Conservation (phyloP, 2,329 filamentous ascomycete genomes). For the Domatiomyces globalis region DNA sequence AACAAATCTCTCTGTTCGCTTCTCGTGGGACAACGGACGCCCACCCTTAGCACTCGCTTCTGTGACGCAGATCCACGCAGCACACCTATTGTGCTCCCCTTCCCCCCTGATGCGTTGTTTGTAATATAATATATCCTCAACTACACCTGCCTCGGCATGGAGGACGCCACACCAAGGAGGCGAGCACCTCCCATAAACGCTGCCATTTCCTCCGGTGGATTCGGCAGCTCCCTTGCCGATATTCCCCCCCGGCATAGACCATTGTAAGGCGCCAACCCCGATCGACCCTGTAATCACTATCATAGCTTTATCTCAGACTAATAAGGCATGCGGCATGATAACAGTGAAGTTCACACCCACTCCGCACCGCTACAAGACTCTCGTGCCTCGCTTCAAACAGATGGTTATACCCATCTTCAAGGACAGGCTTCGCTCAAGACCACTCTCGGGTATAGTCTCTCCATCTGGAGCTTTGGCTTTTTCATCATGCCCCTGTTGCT, state of each 20-base stretch:
- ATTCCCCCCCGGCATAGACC: constrained; percentile 10
- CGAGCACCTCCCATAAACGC: constrained; percentile 10
- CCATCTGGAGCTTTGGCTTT: neutral
- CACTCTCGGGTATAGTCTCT: constrained; percentile 14
- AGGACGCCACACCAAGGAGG: constrained; percentile 16
- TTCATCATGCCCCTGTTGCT: constrained; percentile 8
- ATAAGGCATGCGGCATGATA: constrained; percentile 2
- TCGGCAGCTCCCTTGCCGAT: constrained; percentile 5
- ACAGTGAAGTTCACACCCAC: constrained; percentile 15
- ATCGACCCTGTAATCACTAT: constrained; percentile 4
- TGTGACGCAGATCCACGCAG: neutral
- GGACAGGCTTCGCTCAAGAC: constrained; percentile 14
- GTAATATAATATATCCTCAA: constrained; percentile 9
- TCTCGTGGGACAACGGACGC: neutral
- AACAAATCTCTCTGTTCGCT: neutral
- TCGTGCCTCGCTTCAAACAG: constrained; percentile 10
- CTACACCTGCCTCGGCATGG: constrained; percentile 17
- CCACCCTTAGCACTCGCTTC: neutral
- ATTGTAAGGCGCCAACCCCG: constrained; percentile 12
- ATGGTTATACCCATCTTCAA: constrained; percentile 11
- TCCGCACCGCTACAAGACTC: constrained; percentile 13
- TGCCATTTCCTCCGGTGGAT: constrained; percentile 3
- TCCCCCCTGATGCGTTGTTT: constrained; percentile 2
- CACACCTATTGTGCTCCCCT: neutral
- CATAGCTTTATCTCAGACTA: constrained; percentile 7